A percentile compares a stretch with the other conserved stretches of the same genome.
Conservation (phyloP, 208 protist species). For the Zelonia costaricensis region DNA sequence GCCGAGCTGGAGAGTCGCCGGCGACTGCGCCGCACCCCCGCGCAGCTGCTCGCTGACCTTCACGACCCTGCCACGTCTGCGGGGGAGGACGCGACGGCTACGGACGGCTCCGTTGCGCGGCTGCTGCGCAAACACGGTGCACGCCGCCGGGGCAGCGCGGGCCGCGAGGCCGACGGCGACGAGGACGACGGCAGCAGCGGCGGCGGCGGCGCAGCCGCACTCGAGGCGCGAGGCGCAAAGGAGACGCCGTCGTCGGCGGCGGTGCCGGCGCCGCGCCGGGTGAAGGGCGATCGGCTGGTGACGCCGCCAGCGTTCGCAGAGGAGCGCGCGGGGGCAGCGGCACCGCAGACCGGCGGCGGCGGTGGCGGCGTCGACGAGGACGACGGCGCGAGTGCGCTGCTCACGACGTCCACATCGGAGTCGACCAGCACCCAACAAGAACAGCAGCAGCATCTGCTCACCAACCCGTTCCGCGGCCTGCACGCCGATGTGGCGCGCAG, state of each 20-base stretch:
- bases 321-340: background rate
- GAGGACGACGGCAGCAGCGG: background rate
- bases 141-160: background rate
- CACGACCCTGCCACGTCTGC: background rate
- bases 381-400: background rate
- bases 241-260: background rate
- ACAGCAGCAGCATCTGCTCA: slow-evolving; percentile 28
- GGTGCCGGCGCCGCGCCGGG: too few relatives aligned
- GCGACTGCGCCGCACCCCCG: slow-evolving; percentile 9
- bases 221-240: background rate
- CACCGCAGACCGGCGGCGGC: background rate
- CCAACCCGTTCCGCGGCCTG: slow-evolving; percentile 72
- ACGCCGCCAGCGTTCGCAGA: slow-evolving; percentile 8
- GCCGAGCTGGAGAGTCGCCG: background rate
- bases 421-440: background rate
- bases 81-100: background rate
- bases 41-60: slow-evolving; percentile 7
- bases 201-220: too few relatives aligned
- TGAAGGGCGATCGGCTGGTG: slow-evolving; percentile 1
- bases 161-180: background rate
- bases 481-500: slow-evolving; percentile 61
- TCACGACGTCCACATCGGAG: background rate
- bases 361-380: background rate
- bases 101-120: slow-evolving; percentile 8
- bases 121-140: slow-evolving; percentile 20